Evolutionary conservation across 495 filamentous ascomycete genomes (phyloP).

Genomic region (Penicillium canariense): DNA sequence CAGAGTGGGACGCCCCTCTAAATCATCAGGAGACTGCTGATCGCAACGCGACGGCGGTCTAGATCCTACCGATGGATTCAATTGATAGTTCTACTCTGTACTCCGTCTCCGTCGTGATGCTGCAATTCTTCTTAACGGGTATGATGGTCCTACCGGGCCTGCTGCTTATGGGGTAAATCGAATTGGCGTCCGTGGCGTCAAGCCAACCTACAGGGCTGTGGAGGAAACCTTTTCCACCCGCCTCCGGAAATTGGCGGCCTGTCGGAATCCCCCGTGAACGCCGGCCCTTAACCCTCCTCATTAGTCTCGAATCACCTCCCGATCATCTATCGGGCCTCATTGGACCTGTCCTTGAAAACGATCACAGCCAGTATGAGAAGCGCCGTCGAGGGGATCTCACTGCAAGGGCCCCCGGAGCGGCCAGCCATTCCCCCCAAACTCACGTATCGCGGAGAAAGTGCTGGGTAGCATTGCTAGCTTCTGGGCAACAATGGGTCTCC

Average conservation of each 20-base stretch:
- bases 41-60: conserved; percentile 16
- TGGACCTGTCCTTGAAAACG: background rate
- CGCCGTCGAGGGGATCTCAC: background rate
- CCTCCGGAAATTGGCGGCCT: background rate
- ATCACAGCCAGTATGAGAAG: background rate
- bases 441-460: background rate
- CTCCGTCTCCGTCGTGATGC: background rate
- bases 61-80: conserved; percentile 1
- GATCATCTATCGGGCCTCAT: background rate
- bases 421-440: background rate
- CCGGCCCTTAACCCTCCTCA: background rate
- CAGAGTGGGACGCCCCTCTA: conserved; percentile 3
- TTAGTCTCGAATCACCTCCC: conserved; percentile 5
- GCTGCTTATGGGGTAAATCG: background rate
- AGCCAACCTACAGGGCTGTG: background rate
- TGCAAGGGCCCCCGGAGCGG: background rate
- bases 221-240: background rate
- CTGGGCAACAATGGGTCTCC: conserved; percentile 1
- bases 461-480: background rate
- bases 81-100: background rate
- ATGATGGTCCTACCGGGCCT: background rate
- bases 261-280: background rate
- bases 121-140: background rate
- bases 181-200: background rate
- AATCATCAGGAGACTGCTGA: conserved; percentile 4